These are phyloP conservation scores for Albophoma yamanashiensis DNA, from an alignment of 2,329 filamentous ascomycete species.

Conservation along the genomic window DNA sequence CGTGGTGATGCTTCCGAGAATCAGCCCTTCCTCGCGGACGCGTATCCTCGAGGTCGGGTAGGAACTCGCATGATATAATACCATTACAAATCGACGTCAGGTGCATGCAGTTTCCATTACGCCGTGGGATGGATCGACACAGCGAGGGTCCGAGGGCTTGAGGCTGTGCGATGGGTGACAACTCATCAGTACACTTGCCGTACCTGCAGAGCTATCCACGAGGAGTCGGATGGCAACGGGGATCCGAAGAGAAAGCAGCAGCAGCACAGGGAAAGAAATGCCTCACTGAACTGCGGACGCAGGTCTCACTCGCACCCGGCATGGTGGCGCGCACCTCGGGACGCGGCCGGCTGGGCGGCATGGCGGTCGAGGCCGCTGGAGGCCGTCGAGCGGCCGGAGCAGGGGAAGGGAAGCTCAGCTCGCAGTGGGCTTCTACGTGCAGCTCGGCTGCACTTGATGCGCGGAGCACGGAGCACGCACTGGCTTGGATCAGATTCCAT, in stretches of 20 bases:
- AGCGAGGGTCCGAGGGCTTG: not conserved
- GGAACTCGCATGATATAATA: too few relatives aligned
- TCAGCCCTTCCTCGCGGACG: not conserved
- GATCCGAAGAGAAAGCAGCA: not conserved
- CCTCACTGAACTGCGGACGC: not conserved
- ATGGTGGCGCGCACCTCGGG: not conserved
- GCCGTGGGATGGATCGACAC: not conserved
- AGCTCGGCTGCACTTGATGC: not conserved
- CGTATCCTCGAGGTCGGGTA: not conserved
- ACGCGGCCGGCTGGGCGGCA: not conserved
- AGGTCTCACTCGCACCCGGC: not conserved
- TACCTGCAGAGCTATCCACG: not conserved
- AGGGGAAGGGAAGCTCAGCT: not conserved
- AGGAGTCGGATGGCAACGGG: not conserved
- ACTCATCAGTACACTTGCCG: too few relatives aligned
- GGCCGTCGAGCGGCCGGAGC: not conserved
- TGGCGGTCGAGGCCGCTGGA: not conserved
- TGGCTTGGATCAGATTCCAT: not conserved
- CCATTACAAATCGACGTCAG: too few relatives aligned
- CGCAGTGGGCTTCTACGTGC: not conserved
- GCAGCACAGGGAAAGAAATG: not conserved
- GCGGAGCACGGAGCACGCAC: not conserved
- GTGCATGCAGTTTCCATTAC: too few relatives aligned
- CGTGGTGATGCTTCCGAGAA: not conserved
- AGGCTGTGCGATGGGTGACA: not conserved